Conservation (phyloP, 192 early-diverging fungal species). For the Jimgerdemannia flammicorona region DNA sequence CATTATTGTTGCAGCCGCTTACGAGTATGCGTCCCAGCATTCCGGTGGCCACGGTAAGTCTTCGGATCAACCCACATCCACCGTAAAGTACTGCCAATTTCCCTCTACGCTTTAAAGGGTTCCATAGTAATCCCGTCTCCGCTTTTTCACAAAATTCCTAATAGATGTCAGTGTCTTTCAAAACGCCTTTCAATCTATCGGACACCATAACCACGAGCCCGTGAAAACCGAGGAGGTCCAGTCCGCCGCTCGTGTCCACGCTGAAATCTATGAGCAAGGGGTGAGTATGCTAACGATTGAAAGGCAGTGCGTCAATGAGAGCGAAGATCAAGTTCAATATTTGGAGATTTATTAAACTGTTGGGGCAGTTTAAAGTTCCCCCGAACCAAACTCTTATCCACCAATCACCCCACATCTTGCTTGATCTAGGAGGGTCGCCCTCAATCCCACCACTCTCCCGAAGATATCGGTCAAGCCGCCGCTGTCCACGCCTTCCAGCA, state of each 20-base stretch:
- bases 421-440: conserved; percentile 5
- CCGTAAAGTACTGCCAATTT: neutral
- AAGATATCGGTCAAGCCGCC: conserved; percentile 31
- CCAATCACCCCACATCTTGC: neutral
- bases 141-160: neutral
- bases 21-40: conserved; percentile 21
- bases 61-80: neutral
- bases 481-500: conserved; percentile 35
- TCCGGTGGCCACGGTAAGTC: conserved; percentile 21
- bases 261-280: conserved; percentile 25
- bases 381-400: neutral
- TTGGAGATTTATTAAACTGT: neutral
- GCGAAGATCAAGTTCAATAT: neutral
- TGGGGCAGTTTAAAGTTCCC: too few relatives aligned
- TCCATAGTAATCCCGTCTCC: neutral
- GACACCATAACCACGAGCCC: neutral
- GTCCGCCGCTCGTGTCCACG: conserved; percentile 18
- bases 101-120: neutral
- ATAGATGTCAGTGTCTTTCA: neutral
- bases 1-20: neutral
- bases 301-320: neutral
- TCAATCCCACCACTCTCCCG: conserved; percentile 12
- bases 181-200: neutral
- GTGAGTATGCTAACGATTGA: neutral
- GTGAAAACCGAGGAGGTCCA: conserved; percentile 14